Evolutionary conservation across 2,329 filamentous ascomycete species (phyloP).

Genomic region (Hypomyces perniciosus): DNA sequence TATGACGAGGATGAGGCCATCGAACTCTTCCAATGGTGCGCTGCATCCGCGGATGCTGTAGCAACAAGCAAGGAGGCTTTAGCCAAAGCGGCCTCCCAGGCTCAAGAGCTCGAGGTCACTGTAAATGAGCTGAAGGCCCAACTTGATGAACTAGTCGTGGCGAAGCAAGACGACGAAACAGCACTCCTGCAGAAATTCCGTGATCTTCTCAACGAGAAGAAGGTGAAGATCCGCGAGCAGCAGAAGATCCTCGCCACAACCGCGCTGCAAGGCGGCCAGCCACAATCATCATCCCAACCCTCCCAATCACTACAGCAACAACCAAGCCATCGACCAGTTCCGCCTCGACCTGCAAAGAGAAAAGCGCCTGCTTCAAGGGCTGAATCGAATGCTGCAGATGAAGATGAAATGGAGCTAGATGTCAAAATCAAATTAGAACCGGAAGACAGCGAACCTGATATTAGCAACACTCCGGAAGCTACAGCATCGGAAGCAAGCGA

Average conservation of each 20-base stretch:
- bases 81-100: constrained; percentile 35
- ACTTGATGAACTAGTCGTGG: constrained; percentile 58
- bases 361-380: constrained; percentile 38
- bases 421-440: constrained; percentile 25
- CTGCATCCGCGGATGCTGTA: constrained; percentile 46
- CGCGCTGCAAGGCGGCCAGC: constrained; percentile 15
- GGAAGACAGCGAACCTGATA: constrained; percentile 36
- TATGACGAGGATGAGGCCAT: constrained; percentile 53
- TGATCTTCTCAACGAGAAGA: constrained; percentile 70
- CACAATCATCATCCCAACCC: constrained; percentile 19
- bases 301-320: constrained; percentile 21
- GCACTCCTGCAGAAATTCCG: constrained; percentile 64
- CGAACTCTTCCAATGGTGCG: constrained; percentile 66
- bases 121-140: constrained; percentile 55
- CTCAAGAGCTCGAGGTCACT: constrained; percentile 45
- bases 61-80: constrained; percentile 39
- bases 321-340: constrained; percentile 22
- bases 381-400: constrained; percentile 34
- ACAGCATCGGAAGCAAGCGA: constrained; percentile 40
- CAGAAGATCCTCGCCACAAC: constrained; percentile 51
- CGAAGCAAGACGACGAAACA: constrained; percentile 62
- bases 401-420: constrained; percentile 46
- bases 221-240: constrained; percentile 71
- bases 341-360: constrained; percentile 44
- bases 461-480: constrained; percentile 30